Conservation (phyloP, 768 basidiomycete genomes). For the Pleurotus sapidus region DNA sequence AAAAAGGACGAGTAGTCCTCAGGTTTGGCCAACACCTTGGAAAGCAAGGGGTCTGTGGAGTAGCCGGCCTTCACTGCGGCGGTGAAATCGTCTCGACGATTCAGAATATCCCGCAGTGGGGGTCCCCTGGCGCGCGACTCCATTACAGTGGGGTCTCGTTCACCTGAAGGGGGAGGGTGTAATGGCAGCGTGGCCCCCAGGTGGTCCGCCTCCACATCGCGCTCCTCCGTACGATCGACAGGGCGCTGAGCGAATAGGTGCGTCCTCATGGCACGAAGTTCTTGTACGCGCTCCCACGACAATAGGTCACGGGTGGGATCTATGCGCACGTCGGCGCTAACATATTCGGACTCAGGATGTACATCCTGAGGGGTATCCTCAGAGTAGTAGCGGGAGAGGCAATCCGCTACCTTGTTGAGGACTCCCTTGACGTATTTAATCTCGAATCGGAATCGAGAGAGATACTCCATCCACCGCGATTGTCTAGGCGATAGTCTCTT, state of each 20-base stretch:
- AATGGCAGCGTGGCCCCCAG: too few relatives aligned
- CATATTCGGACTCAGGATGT: slow-evolving; percentile 10
- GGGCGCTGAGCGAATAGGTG: not conserved
- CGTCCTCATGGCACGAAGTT: not conserved
- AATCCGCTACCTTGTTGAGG: slow-evolving; percentile 25
- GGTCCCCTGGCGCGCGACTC: not conserved
- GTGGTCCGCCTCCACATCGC: too few relatives aligned
- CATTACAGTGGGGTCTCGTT: too few relatives aligned
- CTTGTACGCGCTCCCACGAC: not conserved
- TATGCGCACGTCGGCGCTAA: slow-evolving; percentile 13
- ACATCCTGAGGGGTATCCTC: slow-evolving; percentile 11
- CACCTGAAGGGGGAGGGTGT: too few relatives aligned
- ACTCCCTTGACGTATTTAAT: slow-evolving; percentile 21
- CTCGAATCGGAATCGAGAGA: slow-evolving; percentile 20
- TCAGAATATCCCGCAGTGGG: not conserved
- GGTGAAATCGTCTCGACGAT: too few relatives aligned
- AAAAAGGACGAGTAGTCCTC: not conserved
- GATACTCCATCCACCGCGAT: slow-evolving; percentile 24
- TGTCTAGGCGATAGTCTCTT: slow-evolving; percentile 11
- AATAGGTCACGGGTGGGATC: slow-evolving; percentile 15
- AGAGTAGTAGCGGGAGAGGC: slow-evolving; percentile 23
- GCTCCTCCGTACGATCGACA: not conserved
- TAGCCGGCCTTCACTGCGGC: too few relatives aligned
- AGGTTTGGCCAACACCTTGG: not conserved
- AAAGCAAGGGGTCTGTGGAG: too few relatives aligned